These are phyloP conservation scores for Nicotiana knightiana DNA, from an alignment of 257 asterid species.

Conservation along the genomic window DNA sequence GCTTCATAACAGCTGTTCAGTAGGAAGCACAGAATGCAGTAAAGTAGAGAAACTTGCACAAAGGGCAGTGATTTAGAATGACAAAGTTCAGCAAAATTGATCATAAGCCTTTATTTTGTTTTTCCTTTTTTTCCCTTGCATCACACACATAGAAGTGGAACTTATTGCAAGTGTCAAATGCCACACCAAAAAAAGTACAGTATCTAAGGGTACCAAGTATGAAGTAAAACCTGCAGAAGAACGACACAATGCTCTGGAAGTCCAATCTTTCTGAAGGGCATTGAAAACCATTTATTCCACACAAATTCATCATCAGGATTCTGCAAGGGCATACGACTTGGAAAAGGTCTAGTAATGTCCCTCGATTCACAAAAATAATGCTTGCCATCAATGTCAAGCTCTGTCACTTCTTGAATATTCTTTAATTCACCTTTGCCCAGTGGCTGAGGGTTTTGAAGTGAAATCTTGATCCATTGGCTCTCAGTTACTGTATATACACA, in stretches of 20 bases:
- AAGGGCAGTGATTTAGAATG: too few species aligned
- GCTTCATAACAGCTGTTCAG: too few species aligned
- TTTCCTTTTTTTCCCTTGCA: not conserved
- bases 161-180: conserved; percentile 12
- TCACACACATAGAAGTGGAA: not conserved
- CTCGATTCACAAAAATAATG: conserved; percentile 89
- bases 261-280: conserved; percentile 80
- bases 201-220: conserved; percentile 37
- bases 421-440: conserved; percentile 83
- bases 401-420: conserved; percentile 83
- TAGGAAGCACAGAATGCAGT: too few species aligned
- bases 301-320: conserved; percentile 92
- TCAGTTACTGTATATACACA: conserved; percentile 75
- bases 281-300: conserved; percentile 95
- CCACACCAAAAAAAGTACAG: conserved; percentile 14
- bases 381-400: conserved; percentile 91
- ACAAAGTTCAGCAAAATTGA: too few species aligned
- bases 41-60: too few species aligned
- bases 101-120: not conserved
- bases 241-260: conserved; percentile 81
- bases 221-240: conserved; percentile 78
- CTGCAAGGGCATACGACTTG: conserved; percentile 78
- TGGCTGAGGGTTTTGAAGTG: conserved; percentile 88
- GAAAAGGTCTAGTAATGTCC: conserved; percentile 93
- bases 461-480: conserved; percentile 87